Percentiles rank a stretch among this genome's conserved stretches.
These are phyloP conservation scores for Paramecium tetraurelia DNA, from an alignment of 73 alveolate genomes.

Conservation along the genomic window DNA sequence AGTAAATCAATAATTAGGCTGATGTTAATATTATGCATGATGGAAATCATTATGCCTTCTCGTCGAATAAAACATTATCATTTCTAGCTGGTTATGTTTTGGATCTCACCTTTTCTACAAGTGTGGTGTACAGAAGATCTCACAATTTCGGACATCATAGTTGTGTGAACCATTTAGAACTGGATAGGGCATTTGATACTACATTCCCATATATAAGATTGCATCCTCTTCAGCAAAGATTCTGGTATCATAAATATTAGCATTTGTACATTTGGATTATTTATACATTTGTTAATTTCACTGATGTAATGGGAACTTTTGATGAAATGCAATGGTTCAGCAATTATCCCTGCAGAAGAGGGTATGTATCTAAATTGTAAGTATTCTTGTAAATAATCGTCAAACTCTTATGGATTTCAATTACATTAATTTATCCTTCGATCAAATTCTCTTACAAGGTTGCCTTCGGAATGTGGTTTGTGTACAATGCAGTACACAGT, in stretches of 20 bases:
- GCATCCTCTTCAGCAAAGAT: conserved; percentile 64
- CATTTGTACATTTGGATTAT: conserved; percentile 67
- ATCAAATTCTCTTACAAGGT: conserved; percentile 57
- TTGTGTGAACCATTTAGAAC: conserved; percentile 78
- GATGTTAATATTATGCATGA: conserved; percentile 85
- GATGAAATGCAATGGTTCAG: conserved; percentile 79
- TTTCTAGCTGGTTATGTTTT: conserved; percentile 68
- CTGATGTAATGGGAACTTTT: conserved; percentile 77
- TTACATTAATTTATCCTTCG: conserved; percentile 61
- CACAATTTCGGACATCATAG: conserved; percentile 82
- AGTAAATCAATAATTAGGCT: not conserved
- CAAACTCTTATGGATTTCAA: conserved; percentile 56
- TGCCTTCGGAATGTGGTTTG: conserved; percentile 68
- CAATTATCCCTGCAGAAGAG: conserved; percentile 77
- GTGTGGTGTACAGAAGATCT: conserved; percentile 74
- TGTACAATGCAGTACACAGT: conserved; percentile 63
- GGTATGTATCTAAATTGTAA: conserved; percentile 60
- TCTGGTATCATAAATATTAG: conserved; percentile 68
- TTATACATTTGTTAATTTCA: conserved; percentile 67
- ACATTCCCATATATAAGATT: conserved; percentile 73
- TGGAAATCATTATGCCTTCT: conserved; percentile 78
- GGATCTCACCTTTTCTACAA: conserved; percentile 70
- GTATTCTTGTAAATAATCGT: conserved; percentile 62
- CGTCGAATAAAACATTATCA: conserved; percentile 67
- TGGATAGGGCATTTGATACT: conserved; percentile 81